Evolutionary conservation across 345 rosid genomes (phyloP).

Genomic region (Stellera chamaejasme): DNA sequence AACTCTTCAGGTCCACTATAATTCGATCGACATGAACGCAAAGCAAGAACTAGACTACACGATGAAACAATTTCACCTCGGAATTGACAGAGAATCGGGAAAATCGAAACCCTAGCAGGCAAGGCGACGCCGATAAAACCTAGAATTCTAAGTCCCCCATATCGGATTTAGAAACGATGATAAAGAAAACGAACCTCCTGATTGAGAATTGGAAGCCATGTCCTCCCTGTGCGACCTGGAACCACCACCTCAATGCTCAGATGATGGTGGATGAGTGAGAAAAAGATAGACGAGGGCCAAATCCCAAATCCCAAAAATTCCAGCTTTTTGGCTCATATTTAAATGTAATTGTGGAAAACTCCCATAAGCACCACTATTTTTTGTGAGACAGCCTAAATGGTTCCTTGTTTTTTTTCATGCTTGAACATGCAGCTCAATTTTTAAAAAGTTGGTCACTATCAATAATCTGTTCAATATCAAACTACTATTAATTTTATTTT

Average conservation of each 20-base stretch:
- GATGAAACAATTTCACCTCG: background rate
- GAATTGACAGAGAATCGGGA: background rate
- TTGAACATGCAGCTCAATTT: too few species aligned
- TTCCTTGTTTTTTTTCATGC: too few species aligned
- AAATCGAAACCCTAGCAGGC: background rate
- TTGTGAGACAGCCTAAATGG: too few species aligned
- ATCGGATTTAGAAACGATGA: background rate
- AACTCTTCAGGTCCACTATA: too few species aligned
- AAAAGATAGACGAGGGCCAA: slow-evolving; percentile 3
- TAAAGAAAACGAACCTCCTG: slow-evolving; percentile 26
- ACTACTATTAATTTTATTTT: too few species aligned
- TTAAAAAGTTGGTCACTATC: too few species aligned
- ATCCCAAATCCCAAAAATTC: too few species aligned
- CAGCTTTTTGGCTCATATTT: too few species aligned
- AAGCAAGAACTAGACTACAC: background rate
- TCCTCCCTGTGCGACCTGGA: slow-evolving; percentile 2
- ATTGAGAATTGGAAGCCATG: slow-evolving; percentile 46
- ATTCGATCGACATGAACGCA: too few species aligned
- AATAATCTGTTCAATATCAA: too few species aligned
- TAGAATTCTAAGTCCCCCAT: background rate
- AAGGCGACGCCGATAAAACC: slow-evolving; percentile 1
- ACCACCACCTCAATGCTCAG: slow-evolving; percentile 17
- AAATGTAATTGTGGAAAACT: too few species aligned
- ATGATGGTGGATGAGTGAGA: background rate
- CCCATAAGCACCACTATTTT: too few species aligned